Conservation (phyloP, 192 early-diverging fungal species). For the Chytriomyces sp. region DNA sequence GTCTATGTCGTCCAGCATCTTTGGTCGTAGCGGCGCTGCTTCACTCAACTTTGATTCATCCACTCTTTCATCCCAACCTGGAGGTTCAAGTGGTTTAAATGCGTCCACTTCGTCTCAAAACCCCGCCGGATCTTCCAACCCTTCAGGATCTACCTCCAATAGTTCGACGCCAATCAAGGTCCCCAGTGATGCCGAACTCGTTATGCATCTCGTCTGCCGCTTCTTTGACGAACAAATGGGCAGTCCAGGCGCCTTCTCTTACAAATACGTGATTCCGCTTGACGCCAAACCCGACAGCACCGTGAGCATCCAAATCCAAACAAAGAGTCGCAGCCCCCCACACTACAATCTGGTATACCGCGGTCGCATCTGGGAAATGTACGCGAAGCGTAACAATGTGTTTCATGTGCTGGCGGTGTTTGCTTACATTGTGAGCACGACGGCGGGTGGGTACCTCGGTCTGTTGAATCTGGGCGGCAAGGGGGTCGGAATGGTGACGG, state of each 20-base stretch:
- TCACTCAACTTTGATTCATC: too few species aligned
- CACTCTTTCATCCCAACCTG: background rate
- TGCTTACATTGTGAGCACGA: constrained; percentile 40
- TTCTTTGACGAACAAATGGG: constrained; percentile 50
- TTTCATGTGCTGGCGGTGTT: constrained; percentile 46
- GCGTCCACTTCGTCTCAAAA: background rate
- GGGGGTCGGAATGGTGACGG: constrained; percentile 21
- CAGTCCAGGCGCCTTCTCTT: constrained; percentile 31
- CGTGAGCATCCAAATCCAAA: constrained; percentile 40
- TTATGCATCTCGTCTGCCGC: constrained; percentile 48
- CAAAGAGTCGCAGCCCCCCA: constrained; percentile 40
- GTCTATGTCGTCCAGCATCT: too few species aligned
- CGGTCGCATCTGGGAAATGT: constrained; percentile 39
- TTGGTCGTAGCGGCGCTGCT: too few species aligned
- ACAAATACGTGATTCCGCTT: constrained; percentile 38
- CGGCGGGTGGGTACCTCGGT: constrained; percentile 45
- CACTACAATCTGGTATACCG: constrained; percentile 39
- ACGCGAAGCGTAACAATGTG: constrained; percentile 49
- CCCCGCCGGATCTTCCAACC: background rate
- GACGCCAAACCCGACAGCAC: constrained; percentile 28
- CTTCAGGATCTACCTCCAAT: background rate
- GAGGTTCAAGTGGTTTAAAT: background rate
- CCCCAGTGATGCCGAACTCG: constrained; percentile 28
- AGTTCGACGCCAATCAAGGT: background rate
- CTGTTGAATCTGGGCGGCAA: constrained; percentile 29